phyloP scores from a whole-genome alignment of 2,329 filamentous ascomycete species.

The Neobulgaria alba region DNA sequence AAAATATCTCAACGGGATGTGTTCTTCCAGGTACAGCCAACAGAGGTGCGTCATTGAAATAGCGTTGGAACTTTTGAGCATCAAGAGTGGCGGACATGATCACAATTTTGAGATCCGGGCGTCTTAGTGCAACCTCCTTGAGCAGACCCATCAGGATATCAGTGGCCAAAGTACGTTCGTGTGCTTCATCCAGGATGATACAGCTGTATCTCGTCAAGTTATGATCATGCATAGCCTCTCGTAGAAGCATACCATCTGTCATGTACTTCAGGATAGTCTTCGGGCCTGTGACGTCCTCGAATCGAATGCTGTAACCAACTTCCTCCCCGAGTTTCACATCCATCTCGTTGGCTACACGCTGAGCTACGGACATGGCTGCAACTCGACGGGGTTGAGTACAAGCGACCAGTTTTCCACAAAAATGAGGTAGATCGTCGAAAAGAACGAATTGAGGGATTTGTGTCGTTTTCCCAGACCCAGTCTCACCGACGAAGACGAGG shows the following conservation, averaged over 20 bases:
- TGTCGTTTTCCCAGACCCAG: slow-evolving; percentile 97
- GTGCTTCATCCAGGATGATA: slow-evolving; percentile 97
- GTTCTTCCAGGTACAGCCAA: slow-evolving; percentile 92
- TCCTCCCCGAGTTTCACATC: slow-evolving; percentile 88
- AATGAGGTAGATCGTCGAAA: slow-evolving; percentile 88
- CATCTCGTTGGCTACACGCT: slow-evolving; percentile 95
- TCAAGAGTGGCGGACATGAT: slow-evolving; percentile 98
- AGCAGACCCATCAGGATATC: slow-evolving; percentile 96
- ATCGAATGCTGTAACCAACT: slow-evolving; percentile 97
- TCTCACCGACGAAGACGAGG: slow-evolving; percentile 97
- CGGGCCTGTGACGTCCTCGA: slow-evolving; percentile 85
- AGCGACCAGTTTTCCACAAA: slow-evolving; percentile 79
- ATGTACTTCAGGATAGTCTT: slow-evolving; percentile 98
- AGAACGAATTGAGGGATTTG: slow-evolving; percentile 98
- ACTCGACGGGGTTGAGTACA: slow-evolving; percentile 98
- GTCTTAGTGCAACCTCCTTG: slow-evolving; percentile 76
- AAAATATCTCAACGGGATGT: slow-evolving; percentile 95
- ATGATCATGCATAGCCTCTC: slow-evolving; percentile 95
- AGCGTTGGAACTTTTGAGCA: slow-evolving; percentile 94
- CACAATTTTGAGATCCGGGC: slow-evolving; percentile 91
- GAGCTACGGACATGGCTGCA: slow-evolving; percentile 95
- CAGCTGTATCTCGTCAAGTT: slow-evolving; percentile 88
- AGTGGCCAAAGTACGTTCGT: slow-evolving; percentile 93
- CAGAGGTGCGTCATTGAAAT: slow-evolving; percentile 90
- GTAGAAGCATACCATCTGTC: slow-evolving; percentile 97